Evolutionary conservation across 768 basidiomycete genomes (phyloP).

Genomic region (Pulveroboletus sp.): DNA sequence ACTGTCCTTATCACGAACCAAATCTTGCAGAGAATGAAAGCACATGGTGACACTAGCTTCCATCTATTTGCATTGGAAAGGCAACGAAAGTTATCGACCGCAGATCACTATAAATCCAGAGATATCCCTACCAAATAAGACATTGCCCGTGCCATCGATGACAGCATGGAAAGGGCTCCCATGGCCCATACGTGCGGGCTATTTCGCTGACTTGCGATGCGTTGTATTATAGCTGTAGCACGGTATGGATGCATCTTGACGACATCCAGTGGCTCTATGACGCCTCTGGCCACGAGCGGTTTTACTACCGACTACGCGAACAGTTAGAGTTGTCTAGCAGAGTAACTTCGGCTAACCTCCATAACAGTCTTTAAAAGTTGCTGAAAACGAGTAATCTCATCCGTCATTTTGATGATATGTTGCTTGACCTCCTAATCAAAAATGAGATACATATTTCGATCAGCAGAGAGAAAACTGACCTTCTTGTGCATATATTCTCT

Average conservation of each 20-base stretch:
- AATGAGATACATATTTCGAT: conserved; percentile 1
- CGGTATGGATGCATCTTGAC: conserved; percentile 64
- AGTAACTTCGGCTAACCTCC: conserved; percentile 47
- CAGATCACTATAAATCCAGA: neutral
- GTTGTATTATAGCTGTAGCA: conserved; percentile 42
- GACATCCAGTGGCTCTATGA: conserved; percentile 57
- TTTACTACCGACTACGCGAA: conserved; percentile 33
- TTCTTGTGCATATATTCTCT: conserved; percentile 86
- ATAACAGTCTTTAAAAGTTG: conserved; percentile 71
- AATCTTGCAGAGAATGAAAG: conserved; percentile 56
- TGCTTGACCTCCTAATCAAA: conserved; percentile 62
- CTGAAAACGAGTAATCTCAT: conserved; percentile 61
- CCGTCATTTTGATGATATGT: conserved; percentile 73
- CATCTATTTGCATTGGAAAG: conserved; percentile 44
- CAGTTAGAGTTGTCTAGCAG: conserved; percentile 2
- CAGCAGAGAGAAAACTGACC: conserved; percentile 38
- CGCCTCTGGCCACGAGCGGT: conserved; percentile 32
- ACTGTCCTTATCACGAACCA: conserved; percentile 41
- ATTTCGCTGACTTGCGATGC: conserved; percentile 37
- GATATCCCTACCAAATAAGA: conserved; percentile 68
- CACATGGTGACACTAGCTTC: conserved; percentile 84
- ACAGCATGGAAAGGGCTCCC: conserved; percentile 49
- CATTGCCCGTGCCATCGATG: conserved; percentile 76
- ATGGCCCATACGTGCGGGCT: conserved; percentile 46
- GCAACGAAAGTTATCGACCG: neutral